phyloP scores from a whole-genome alignment of 2,329 filamentous ascomycete species.

The Monosporascus sp. region DNA sequence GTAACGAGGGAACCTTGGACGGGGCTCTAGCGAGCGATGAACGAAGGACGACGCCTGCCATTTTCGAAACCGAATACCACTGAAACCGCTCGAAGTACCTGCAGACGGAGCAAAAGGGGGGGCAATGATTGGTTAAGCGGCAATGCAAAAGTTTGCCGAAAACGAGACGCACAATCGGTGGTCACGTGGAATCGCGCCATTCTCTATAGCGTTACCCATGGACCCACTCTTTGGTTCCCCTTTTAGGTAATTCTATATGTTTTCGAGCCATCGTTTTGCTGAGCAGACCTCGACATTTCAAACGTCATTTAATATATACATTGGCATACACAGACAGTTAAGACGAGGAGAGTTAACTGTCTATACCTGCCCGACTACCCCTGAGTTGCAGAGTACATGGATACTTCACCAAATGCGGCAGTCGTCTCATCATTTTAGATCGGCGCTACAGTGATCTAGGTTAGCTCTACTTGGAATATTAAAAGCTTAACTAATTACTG shows the following conservation, averaged over 20 bases:
- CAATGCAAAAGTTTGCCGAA: background rate
- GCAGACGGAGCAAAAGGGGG: background rate
- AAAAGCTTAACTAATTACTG: no score
- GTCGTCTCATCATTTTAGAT: no score
- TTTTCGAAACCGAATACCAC: slow-evolving; percentile 1
- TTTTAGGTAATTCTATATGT: background rate
- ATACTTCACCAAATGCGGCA: no score
- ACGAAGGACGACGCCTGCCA: slow-evolving; percentile 7
- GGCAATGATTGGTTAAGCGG: background rate
- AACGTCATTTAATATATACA: no score
- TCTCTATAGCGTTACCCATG: background rate
- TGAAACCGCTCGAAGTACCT: background rate
- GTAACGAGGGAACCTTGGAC: background rate
- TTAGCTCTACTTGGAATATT: no score
- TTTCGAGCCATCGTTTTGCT: no score
- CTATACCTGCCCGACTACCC: no score
- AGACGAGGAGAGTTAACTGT: no score
- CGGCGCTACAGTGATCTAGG: no score
- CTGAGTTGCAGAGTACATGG: no score
- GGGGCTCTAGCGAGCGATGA: slow-evolving; percentile 15
- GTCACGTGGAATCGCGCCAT: slow-evolving; percentile 17
- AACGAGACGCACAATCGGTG: background rate
- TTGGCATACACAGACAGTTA: no score
- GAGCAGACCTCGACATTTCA: no score
- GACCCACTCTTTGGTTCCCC: background rate